Percentiles rank a stretch among this genome's conserved stretches.
Conservation (phyloP, 306 rosid genomes). For the Rosa persica region DNA sequence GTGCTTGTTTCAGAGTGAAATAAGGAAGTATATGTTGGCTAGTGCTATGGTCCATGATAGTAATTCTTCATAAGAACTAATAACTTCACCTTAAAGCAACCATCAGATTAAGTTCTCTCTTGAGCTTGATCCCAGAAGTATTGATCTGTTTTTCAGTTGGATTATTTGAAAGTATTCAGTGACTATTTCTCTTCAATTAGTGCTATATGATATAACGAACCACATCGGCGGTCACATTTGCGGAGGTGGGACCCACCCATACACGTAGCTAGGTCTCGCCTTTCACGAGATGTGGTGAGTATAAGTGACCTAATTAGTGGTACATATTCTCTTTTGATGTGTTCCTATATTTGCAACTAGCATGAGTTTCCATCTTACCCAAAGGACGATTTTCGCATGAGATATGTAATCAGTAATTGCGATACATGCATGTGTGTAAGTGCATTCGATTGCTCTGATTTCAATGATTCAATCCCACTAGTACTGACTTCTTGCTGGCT, state of each 20-base stretch:
- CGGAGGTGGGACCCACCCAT: neutral
- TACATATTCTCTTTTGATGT: neutral
- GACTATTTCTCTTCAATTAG: neutral
- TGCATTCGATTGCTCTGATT: neutral
- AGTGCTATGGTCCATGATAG: neutral
- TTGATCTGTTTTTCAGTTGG: neutral
- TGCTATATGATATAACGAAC: neutral
- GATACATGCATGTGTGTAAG: neutral
- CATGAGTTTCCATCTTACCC: neutral
- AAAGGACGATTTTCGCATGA: neutral
- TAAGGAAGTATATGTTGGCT: neutral
- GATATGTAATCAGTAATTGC: neutral
- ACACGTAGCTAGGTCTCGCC: neutral
- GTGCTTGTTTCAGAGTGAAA: neutral
- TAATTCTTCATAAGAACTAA: neutral
- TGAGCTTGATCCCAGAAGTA: neutral
- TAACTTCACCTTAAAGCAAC: neutral
- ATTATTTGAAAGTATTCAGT: neutral
- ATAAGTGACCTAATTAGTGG: neutral
- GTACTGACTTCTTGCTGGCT: neutral
- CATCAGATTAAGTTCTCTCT: neutral
- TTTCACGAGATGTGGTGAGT: neutral
- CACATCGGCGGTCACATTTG: neutral
- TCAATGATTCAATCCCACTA: slow-evolving; percentile 8
- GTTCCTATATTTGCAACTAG: neutral